Conservation (phyloP, 805 yeast species). For the Komagataella pastoris region DNA sequence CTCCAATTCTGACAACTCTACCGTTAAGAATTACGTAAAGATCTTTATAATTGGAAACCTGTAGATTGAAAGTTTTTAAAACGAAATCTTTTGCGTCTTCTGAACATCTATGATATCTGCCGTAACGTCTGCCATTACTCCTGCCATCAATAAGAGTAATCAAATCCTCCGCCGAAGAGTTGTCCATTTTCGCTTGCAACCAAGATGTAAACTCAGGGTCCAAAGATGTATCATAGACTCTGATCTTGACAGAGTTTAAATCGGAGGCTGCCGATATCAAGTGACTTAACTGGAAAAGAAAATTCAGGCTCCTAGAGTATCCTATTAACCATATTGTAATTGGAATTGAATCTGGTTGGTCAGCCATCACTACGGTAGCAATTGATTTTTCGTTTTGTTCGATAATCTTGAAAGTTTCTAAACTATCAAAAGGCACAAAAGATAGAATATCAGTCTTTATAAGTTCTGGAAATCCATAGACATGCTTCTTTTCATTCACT, state of each 20-base stretch:
- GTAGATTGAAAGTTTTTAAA: neutral
- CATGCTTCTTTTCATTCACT: neutral
- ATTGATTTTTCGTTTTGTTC: neutral
- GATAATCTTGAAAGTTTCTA: neutral
- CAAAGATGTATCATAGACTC: neutral
- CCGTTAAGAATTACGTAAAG: constrained; percentile 38
- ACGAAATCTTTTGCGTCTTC: neutral
- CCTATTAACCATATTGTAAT: neutral
- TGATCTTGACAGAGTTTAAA: neutral
- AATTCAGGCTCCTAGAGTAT: neutral
- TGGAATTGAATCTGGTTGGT: neutral
- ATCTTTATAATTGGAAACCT: neutral
- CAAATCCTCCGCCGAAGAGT: neutral
- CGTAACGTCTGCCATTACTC: too few species aligned
- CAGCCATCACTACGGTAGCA: neutral
- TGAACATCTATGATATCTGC: too few species aligned
- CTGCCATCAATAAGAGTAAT: neutral
- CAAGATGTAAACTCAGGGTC: neutral
- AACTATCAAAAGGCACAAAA: neutral
- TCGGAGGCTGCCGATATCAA: neutral
- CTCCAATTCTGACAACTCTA: constrained; percentile 27
- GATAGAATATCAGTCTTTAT: neutral
- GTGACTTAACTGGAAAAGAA: neutral
- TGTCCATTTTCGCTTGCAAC: neutral
- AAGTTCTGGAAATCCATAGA: too few species aligned